Conservation (phyloP, 1,284 basidiomycete genomes). For the Puccinia horiana region DNA sequence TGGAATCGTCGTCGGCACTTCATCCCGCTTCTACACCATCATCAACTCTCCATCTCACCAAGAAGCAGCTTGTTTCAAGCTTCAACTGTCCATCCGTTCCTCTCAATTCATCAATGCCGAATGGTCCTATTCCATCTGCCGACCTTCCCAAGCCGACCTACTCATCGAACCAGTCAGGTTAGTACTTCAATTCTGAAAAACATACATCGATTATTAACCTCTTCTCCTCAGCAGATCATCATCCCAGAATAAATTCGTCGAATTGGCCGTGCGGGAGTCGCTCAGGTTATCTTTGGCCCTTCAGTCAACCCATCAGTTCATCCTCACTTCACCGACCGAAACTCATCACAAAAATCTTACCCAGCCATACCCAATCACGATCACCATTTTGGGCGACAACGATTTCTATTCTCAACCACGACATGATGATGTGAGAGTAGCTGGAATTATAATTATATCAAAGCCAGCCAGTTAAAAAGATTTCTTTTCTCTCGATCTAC, state of each 20-base stretch:
- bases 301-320: not conserved
- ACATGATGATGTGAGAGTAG: slow-evolving; percentile 28
- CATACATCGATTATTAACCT: not conserved
- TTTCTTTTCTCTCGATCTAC: slow-evolving; percentile 16
- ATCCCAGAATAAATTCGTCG: slow-evolving; percentile 34
- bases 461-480: not conserved
- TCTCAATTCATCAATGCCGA: slow-evolving; percentile 81
- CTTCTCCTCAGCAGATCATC: not conserved
- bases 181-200: not conserved
- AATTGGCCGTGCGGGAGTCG: slow-evolving; percentile 37
- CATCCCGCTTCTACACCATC: slow-evolving; percentile 84
- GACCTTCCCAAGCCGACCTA: not conserved
- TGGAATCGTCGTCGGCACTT: slow-evolving; percentile 83
- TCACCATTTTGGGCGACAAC: slow-evolving; percentile 34
- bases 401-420: slow-evolving; percentile 49
- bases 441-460: not conserved
- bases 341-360: not conserved
- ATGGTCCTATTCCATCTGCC: slow-evolving; percentile 69
- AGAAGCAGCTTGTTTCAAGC: not conserved
- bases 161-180: not conserved
- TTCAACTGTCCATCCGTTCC: slow-evolving; percentile 70
- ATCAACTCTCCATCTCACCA: slow-evolving; percentile 52
- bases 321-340: not conserved
- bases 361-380: slow-evolving; percentile 4
- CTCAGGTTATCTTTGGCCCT: slow-evolving; percentile 22